Percentiles rank a stretch among this genome's conserved stretches.
phyloP scores from a whole-genome alignment of 2,329 filamentous ascomycete species.

The Xylariomycetidae sp. region DNA sequence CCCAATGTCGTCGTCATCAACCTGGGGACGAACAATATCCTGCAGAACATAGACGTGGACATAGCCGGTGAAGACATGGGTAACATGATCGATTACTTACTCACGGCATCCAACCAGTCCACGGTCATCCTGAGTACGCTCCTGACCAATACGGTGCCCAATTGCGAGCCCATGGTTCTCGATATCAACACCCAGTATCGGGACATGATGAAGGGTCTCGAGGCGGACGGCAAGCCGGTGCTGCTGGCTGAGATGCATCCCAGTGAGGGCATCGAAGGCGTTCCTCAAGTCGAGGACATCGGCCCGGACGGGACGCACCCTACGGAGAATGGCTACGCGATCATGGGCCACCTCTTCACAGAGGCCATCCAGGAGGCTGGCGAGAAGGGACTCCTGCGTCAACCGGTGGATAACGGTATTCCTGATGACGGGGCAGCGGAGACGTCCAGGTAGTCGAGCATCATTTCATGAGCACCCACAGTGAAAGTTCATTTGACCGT shows the following conservation, averaged over 20 bases:
- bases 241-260: conserved; percentile 22
- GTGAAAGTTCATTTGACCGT: too few relatives aligned
- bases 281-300: conserved; percentile 15
- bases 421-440: conserved; percentile 14
- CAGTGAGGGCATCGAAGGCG: conserved; percentile 10
- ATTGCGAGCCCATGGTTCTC: conserved; percentile 10
- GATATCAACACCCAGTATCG: conserved; percentile 19
- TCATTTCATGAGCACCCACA: too few relatives aligned
- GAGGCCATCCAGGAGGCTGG: conserved; percentile 13
- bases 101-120: conserved; percentile 14
- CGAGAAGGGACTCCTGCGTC: conserved; percentile 10
- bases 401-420: conserved; percentile 15
- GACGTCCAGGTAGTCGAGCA: conserved; percentile 3
- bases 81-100: conserved; percentile 17
- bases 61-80: conserved; percentile 18
- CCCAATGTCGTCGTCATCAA: conserved; percentile 21
- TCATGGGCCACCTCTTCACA: conserved; percentile 15
- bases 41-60: conserved; percentile 19
- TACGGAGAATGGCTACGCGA: conserved; percentile 15
- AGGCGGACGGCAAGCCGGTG: conserved; percentile 15
- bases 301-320: conserved; percentile 20
- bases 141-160: conserved; percentile 16
- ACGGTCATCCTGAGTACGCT: conserved; percentile 20
- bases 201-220: conserved; percentile 12
- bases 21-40: conserved; percentile 20